These are phyloP conservation scores for Brassica juncea DNA, from an alignment of 345 rosid genomes.

Conservation along the genomic window DNA sequence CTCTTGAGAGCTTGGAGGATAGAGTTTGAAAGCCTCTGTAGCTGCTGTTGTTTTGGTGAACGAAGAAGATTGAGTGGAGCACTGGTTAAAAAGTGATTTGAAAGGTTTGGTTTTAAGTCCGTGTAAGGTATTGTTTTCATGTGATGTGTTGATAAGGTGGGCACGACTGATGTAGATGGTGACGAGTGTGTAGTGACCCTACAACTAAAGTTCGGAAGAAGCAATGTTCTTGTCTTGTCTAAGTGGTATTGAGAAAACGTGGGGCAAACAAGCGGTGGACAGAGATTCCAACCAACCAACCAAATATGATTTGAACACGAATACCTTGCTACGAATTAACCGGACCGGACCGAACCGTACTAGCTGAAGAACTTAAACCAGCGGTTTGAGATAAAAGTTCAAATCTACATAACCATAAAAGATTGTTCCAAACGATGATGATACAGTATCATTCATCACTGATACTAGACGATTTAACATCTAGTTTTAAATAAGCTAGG, in stretches of 20 bases:
- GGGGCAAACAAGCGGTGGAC: slow-evolving; percentile 8
- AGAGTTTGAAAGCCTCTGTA: slow-evolving; percentile 1
- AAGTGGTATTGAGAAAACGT: slow-evolving; percentile 22
- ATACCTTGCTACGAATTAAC: background rate
- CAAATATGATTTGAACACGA: background rate
- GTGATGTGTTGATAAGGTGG: slow-evolving; percentile 39
- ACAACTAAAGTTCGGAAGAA: slow-evolving; percentile 12
- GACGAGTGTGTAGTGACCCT: slow-evolving; percentile 39
- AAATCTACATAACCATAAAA: slow-evolving; percentile 22
- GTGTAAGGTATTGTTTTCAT: slow-evolving; percentile 12
- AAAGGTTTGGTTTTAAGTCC: slow-evolving; percentile 31
- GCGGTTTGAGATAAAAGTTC: slow-evolving; percentile 8
- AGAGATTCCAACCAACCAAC: background rate
- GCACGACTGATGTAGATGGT: slow-evolving; percentile 28
- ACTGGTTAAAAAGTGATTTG: slow-evolving; percentile 21
- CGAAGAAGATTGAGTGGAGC: background rate
- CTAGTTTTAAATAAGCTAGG: slow-evolving; percentile 23
- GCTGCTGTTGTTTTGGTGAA: slow-evolving; percentile 3
- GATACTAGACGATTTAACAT: slow-evolving; percentile 21
- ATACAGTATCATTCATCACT: slow-evolving; percentile 6
- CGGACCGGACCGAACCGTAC: background rate
- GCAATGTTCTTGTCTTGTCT: slow-evolving; percentile 24
- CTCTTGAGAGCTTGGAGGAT: slow-evolving; percentile 17
- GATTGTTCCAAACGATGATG: slow-evolving; percentile 17
- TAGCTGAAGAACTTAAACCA: slow-evolving; percentile 5